Evolutionary conservation across 2,329 filamentous ascomycete genomes (phyloP).

Genomic region (Fusarium sp.): DNA sequence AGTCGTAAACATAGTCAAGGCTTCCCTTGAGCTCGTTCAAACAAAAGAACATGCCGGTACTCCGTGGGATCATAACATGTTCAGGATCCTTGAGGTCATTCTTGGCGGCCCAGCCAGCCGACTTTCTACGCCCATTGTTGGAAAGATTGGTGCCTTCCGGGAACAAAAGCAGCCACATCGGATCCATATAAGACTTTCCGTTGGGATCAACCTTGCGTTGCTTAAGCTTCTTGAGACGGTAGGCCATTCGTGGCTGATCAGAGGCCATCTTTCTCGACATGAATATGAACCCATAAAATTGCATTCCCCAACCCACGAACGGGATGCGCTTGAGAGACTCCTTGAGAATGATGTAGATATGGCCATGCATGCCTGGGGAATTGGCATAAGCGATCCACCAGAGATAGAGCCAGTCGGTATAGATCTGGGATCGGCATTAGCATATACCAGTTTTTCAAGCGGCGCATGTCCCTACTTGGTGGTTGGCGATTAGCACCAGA

Average conservation of each 20-base stretch:
- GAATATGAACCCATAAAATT: conserved; percentile 92
- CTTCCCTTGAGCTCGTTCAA: conserved; percentile 79
- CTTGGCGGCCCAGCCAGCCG: conserved; percentile 81
- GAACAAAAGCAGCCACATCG: conserved; percentile 92
- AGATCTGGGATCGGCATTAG: conserved; percentile 64
- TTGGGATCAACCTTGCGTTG: conserved; percentile 64
- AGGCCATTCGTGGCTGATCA: conserved; percentile 80
- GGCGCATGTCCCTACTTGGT: conserved; percentile 70
- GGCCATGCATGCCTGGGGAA: conserved; percentile 80
- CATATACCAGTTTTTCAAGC: background rate
- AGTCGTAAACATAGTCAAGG: conserved; percentile 89
- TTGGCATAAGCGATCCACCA: conserved; percentile 95
- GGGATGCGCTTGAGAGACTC: conserved; percentile 87
- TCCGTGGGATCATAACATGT: conserved; percentile 81
- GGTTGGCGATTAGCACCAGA: conserved; percentile 86
- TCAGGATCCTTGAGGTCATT: conserved; percentile 77
- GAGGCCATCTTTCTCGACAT: conserved; percentile 89
- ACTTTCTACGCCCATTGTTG: conserved; percentile 76
- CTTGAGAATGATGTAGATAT: conserved; percentile 91
- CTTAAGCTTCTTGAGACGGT: conserved; percentile 79
- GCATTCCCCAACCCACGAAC: conserved; percentile 82
- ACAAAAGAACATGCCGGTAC: conserved; percentile 84
- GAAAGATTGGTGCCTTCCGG: conserved; percentile 89
- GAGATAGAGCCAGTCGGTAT: conserved; percentile 92
- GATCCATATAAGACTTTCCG: conserved; percentile 71